phyloP scores from a whole-genome alignment of 2,329 filamentous ascomycete genomes.

The Tolypocladium paradoxum region DNA sequence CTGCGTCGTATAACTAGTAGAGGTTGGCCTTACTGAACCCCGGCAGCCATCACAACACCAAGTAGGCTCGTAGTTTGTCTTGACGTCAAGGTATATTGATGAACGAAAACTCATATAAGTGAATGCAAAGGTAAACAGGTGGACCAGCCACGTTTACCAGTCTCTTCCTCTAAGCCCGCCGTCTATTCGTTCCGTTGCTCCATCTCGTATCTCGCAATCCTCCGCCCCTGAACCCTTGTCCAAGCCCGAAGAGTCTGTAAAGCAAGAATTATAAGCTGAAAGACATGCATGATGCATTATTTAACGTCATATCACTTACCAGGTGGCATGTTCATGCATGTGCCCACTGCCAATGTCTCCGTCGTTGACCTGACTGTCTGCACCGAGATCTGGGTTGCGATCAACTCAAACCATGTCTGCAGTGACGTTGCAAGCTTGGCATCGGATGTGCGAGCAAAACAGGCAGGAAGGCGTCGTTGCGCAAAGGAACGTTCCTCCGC shows the following conservation, averaged over 20 bases:
- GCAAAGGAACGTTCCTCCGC: constrained; percentile 2
- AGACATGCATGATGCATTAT: not conserved
- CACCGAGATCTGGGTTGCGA: constrained; percentile 50
- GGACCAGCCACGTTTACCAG: not conserved
- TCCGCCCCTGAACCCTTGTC: not conserved
- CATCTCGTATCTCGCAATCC: not conserved
- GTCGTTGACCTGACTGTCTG: constrained; percentile 95
- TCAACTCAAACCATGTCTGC: not conserved
- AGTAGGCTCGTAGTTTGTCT: not conserved
- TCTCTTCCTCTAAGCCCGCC: not conserved
- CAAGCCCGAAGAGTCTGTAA: not conserved
- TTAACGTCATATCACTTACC: not conserved
- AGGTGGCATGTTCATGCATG: constrained; percentile 88
- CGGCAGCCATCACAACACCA: not conserved
- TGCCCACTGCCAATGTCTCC: constrained; percentile 96
- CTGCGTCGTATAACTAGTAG: no score
- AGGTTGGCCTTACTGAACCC: no score
- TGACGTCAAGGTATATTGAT: not conserved
- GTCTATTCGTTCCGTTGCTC: not conserved
- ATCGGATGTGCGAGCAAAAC: constrained; percentile 1
- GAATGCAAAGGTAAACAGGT: not conserved
- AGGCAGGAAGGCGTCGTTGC: constrained; percentile 5
- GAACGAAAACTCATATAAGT: not conserved
- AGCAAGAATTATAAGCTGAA: not conserved
- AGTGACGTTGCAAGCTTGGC: not conserved